A percentile compares a stretch with the other conserved stretches of the same genome.
phyloP scores from a whole-genome alignment of 805 yeast genomes.

The Kazachstania kunashirensis region DNA sequence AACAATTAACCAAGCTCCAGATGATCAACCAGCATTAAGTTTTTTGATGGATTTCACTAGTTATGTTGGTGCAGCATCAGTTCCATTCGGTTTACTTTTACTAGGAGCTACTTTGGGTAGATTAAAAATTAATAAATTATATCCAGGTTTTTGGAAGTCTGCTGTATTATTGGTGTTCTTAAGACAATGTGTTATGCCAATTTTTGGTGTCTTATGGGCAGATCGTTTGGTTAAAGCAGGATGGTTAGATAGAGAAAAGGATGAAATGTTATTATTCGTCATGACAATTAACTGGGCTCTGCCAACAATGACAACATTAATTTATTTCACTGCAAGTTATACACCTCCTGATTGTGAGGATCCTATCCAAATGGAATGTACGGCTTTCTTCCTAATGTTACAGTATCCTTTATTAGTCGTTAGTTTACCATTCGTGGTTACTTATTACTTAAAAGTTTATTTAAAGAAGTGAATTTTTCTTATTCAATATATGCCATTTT shows the following conservation, averaged over 20 bases:
- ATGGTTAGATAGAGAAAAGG: conserved; percentile 45
- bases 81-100: conserved; percentile 76
- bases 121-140: conserved; percentile 49
- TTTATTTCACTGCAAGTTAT: conserved; percentile 80
- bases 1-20: conserved; percentile 69
- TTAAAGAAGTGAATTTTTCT: conserved; percentile 24
- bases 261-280: conserved; percentile 57
- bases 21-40: conserved; percentile 71
- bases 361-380: conserved; percentile 64
- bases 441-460: conserved; percentile 29
- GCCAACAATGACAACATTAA: conserved; percentile 83
- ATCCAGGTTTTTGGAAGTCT: conserved; percentile 58
- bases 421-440: conserved; percentile 56
- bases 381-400: conserved; percentile 62
- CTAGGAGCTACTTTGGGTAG: conserved; percentile 87
- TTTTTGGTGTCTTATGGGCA: conserved; percentile 61
- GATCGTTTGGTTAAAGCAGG: conserved; percentile 57
- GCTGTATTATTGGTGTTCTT: conserved; percentile 48
- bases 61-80: conserved; percentile 81
- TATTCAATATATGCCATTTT: too few relatives aligned
- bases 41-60: conserved; percentile 73
- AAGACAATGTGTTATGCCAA: conserved; percentile 65
- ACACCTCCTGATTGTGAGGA: conserved; percentile 51
- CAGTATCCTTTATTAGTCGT: conserved; percentile 64
- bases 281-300: conserved; percentile 67